Evolutionary conservation across 139 green algal genomes (phyloP), one percentile per base, ranked within the genome.

Genomic region (Dunaliella primolecta): DNA sequence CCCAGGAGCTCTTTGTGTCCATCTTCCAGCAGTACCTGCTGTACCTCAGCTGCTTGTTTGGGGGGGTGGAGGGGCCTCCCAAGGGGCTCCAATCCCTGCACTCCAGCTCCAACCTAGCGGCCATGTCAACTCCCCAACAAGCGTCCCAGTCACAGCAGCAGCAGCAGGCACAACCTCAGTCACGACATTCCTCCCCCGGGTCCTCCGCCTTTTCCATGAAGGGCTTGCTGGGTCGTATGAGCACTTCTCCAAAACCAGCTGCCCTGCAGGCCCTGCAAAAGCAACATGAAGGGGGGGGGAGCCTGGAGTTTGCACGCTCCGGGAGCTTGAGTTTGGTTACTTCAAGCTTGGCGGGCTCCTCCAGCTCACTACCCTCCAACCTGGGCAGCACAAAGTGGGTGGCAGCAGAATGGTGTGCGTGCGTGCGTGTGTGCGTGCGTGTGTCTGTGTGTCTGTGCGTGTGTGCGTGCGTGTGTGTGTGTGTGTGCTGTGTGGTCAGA

Each of bases 1-100:
- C 38, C 2, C 93, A 95, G 75, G 87, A 88, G 7, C 56, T 88
- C 57, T 94, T 95, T 84, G 91, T 94, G 32, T 86, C 86, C 34
- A 82, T 93, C 75, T 95, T 95, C 85, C 87, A 90, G 76, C 84
- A 91, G 37, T 94, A 93, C 80, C 35, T 95, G 27, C 71, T 70
- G 21, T 84, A 95, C 85, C 85, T 94, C n/a, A 86, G 92, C 81
- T 94, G 81, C 64, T 24, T 32, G 25, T 30, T 35, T 70, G 2
- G 80, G 1, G 7, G 80, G 29, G 46, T 76, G 46, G 71, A 27
- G n/a, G 11, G 46, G 30, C 3, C 29, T 3, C 75, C 31, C 15
- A 38, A 29, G n/a, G 30, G 11, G 3, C 32, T 29, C 2, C 75
- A 37, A 21, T 55, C 75, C 15, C 75, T 29, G 27, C 32, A 29